Percentiles rank a stretch among this genome's conserved stretches.
These are phyloP conservation scores for Pseudogymnoascus sp. DNA, from an alignment of 2,329 filamentous ascomycete species.

Conservation along the genomic window DNA sequence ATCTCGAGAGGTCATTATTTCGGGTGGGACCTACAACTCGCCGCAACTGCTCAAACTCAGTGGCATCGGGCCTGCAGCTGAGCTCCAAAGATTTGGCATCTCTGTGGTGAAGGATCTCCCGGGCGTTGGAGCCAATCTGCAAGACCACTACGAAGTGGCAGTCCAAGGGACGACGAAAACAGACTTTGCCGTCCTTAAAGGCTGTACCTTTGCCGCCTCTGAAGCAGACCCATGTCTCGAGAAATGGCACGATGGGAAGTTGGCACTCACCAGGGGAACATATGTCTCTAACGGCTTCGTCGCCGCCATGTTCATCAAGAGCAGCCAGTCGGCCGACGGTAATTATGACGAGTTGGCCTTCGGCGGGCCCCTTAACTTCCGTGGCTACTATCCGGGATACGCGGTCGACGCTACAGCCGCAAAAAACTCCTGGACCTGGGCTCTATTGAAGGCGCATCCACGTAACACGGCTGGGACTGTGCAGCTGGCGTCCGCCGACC, in stretches of 20 bases:
- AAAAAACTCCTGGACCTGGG: constrained; percentile 32
- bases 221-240: constrained; percentile 31
- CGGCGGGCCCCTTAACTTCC: constrained; percentile 27
- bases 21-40: constrained; percentile 40
- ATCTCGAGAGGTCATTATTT: constrained; percentile 39
- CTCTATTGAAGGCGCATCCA: constrained; percentile 53
- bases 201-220: constrained; percentile 33
- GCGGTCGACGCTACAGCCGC: constrained; percentile 29
- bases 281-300: constrained; percentile 44
- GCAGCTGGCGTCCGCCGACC: constrained; percentile 51
- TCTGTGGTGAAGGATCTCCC: constrained; percentile 49
- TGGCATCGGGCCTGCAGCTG: constrained; percentile 36
- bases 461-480: constrained; percentile 57
- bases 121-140: constrained; percentile 57
- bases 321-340: constrained; percentile 31
- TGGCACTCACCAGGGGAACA: constrained; percentile 19
- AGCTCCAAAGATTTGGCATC: constrained; percentile 39
- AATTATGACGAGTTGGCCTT: constrained; percentile 34
- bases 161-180: constrained; percentile 36
- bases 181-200: constrained; percentile 31
- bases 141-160: constrained; percentile 47
- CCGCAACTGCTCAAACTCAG: constrained; percentile 42
- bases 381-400: constrained; percentile 38
- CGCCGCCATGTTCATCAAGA: constrained; percentile 25
- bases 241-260: constrained; percentile 17